Evolutionary conservation across 148 eudicot species (phyloP), one percentile per base, ranked within the genome.

Genomic region (Silene conica): DNA sequence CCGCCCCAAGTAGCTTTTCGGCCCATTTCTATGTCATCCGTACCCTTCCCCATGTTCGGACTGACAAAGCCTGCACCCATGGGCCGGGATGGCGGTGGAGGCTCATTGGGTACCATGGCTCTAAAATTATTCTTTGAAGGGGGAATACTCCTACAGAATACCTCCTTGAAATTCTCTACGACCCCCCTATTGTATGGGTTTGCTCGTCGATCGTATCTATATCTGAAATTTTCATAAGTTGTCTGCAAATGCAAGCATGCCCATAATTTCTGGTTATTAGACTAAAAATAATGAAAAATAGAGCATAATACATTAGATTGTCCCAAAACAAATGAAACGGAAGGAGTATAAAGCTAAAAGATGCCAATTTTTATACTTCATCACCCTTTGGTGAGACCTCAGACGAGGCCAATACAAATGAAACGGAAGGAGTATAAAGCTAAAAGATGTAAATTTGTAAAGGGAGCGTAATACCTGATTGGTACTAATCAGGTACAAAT

Each of bases 1-100:
- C 87, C 87, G 46, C 93, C 97, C 99, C 99, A 95, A 3, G 95
- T 96, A 0, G 96, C 99, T 74, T 95, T 95, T 68, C 99, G 87
- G 38, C 99, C 99, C 92, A 95, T 86, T 79, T 95, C 99, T 72
- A 95, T 92, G 80, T 92, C 96, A 8, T 95, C 93, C 10, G 80
- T 83, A 23, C 87, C 90, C 76, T 89, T 95, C 28, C 99, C 96
- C 96, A 88, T 92, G 87, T 86, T 95, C 15, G 99, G 97, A 73
- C 99, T 95, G 8, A 90, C 90, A 74, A 95, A 95, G 22, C 97
- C 93, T 3, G 89, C 92, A 55, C 80, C 87, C 57, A 83, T 84
- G 0, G 92, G 80, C 48, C 87, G 87, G 22, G 86, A 22, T 18
- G 83, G 84, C 59, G 84, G 69, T 23, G 86, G 86, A n/a, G 86